phyloP scores from a whole-genome alignment of 1,284 basidiomycete species.

The Xerocomus nothofagi region DNA sequence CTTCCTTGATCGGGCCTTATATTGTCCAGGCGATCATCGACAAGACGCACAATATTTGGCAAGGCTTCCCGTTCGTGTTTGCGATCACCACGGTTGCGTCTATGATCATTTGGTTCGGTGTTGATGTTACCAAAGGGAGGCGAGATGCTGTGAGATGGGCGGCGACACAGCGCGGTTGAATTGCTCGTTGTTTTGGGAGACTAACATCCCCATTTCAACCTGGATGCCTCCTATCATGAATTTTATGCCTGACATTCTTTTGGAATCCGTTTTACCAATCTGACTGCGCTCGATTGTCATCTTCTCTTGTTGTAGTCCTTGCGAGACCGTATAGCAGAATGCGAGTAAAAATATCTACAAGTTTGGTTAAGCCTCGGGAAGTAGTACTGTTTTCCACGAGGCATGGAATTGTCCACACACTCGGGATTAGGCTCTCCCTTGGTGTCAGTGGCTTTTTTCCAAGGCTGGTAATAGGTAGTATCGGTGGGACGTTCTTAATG shows the following conservation, averaged over 20 bases:
- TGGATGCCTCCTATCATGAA: neutral
- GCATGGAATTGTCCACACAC: neutral
- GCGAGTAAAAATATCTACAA: no score
- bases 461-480: no score
- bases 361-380: no score
- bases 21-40: constrained; percentile 80
- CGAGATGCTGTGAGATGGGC: constrained; percentile 67
- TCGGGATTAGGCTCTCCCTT: neutral
- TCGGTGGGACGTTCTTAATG: neutral
- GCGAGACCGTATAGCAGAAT: no score
- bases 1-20: constrained; percentile 78
- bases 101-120: constrained; percentile 35
- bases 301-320: no score
- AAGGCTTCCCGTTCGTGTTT: constrained; percentile 80
- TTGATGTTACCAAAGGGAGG: constrained; percentile 19
- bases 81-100: constrained; percentile 65
- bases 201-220: no score
- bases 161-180: constrained; percentile 32
- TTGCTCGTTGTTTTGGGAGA: neutral
- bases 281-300: no score
- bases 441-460: no score
- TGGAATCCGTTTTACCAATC: no score
- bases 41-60: constrained; percentile 70
- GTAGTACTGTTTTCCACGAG: no score
- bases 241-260: neutral